phyloP scores from a whole-genome alignment of 169 alveolate genomes.

The Plasmodium gonderi region DNA sequence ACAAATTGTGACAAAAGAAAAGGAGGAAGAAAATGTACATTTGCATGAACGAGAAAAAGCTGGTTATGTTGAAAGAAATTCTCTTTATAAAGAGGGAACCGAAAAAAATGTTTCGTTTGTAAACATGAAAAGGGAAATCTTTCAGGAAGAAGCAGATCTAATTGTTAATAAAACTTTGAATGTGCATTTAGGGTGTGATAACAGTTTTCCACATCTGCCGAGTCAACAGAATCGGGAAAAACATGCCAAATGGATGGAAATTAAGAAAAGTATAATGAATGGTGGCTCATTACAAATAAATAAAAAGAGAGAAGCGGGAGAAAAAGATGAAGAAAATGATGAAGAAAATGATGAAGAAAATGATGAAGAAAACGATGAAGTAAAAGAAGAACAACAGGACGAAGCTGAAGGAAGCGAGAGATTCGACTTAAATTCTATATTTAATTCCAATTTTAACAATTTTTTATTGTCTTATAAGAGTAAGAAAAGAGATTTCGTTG shows the following conservation, averaged over 20 bases:
- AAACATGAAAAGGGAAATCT: background rate
- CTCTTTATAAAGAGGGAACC: background rate
- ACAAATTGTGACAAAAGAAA: background rate
- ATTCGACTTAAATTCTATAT: background rate
- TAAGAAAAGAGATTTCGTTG: conserved; percentile 7
- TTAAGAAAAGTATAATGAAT: background rate
- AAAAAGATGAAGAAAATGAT: no score
- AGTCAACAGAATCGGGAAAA: background rate
- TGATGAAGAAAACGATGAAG: background rate
- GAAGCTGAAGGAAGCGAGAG: background rate
- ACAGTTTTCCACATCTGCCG: no score
- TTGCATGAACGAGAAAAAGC: background rate
- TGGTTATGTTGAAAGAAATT: background rate
- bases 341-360: no score
- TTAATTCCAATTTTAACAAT: conserved; percentile 28
- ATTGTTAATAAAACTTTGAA: background rate
- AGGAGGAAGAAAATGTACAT: background rate
- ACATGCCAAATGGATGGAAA: background rate
- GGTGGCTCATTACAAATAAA: background rate
- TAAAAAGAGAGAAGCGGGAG: background rate
- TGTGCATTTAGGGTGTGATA: no score
- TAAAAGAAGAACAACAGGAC: no score
- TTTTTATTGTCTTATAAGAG: conserved; percentile 47
- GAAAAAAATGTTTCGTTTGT: background rate
- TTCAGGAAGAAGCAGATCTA: background rate